Conservation (phyloP, 148 eudicot species). For the Spergularia bocconei region DNA sequence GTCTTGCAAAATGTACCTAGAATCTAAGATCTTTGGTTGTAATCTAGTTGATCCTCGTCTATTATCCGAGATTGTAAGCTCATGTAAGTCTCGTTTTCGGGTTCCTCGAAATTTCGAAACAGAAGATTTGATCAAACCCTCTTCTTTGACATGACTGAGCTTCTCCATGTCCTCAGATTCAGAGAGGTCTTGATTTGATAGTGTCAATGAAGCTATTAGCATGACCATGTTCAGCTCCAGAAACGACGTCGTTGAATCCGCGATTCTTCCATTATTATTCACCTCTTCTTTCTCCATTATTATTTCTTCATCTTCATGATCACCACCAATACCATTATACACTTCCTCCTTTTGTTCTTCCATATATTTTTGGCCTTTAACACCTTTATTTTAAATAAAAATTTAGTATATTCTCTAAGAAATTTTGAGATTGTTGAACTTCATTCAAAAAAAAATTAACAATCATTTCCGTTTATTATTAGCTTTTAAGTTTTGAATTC, state of each 20-base stretch:
- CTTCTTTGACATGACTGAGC: constrained; percentile 11
- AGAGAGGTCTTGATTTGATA: constrained; percentile 31
- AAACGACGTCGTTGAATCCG: constrained; percentile 26
- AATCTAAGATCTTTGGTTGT: constrained; percentile 37
- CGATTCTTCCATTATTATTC: not conserved
- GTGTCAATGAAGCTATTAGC: constrained; percentile 34
- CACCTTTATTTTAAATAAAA: no score
- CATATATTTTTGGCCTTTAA: no score
- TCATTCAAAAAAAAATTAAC: no score
- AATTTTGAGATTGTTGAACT: no score
- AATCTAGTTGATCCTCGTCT: constrained; percentile 17
- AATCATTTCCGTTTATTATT: no score
- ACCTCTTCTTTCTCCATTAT: constrained; percentile 10
- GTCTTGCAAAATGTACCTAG: constrained; percentile 30
- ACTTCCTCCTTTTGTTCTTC: no score
- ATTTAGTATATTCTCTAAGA: no score
- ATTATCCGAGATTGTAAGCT: constrained; percentile 26
- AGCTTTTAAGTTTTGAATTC: no score
- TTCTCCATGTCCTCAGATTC: constrained; percentile 32
- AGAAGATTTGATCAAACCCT: constrained; percentile 17
- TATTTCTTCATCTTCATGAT: constrained; percentile 2
- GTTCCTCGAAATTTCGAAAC: constrained; percentile 21
- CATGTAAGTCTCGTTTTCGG: constrained; percentile 24
- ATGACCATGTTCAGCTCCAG: constrained; percentile 38
- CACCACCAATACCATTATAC: no score